Base-by-base conservation (phyloP, 2,329 filamentous ascomycete genomes). In the Xylariaceae sp. region DNA sequence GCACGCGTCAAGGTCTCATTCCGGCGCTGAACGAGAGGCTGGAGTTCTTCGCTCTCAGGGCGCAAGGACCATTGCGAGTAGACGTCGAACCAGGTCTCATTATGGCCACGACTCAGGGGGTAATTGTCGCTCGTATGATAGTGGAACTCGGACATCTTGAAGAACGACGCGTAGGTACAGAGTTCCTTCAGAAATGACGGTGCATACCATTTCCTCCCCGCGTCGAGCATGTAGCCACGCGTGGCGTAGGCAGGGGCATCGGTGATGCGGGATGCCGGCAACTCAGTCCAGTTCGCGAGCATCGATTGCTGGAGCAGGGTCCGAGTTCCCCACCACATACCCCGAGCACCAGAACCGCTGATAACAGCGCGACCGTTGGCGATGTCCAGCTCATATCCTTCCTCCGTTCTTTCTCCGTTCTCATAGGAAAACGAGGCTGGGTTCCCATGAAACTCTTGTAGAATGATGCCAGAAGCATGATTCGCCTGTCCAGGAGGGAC, bases 61-160 rank as follows among this genome's bases (percentile, higher is more conserved):
- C 68, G 72, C 0, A 78, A 71, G 1, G 73, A 76, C 58, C 78
- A 78, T 50, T 77, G 75, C 0, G 75, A 75, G 62, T 78, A 80
- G 6, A 80, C 75, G 3, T 77, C 62, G 30, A 71, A 64, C 76
- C 76, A 79, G 0, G 77, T 77, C 48, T 75, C 73, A 54, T 80
- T 80, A 52, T 68, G 73, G 1, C 77, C 77, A 6, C 77, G 73
- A 59, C 77, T 79, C 48, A 80, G 63, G 0, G 77, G 77, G 60
- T 78, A 78, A 61, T 80, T 80, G 67, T 80, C 78, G 65, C 76
- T 78, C 5, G 75, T 74, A 62, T 80, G 78, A 62, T 79, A 78
- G 58, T 80, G 78, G 53, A 80, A 79, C 62, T 79, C 77, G 10
- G 73, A 76, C 65, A 79, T 71, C 66, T 78, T 80, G 71, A 79